Evolutionary conservation across 2,329 filamentous ascomycete species (phyloP), one percentile per base, ranked within the genome.

Genomic region (Colletotrichum sp.): DNA sequence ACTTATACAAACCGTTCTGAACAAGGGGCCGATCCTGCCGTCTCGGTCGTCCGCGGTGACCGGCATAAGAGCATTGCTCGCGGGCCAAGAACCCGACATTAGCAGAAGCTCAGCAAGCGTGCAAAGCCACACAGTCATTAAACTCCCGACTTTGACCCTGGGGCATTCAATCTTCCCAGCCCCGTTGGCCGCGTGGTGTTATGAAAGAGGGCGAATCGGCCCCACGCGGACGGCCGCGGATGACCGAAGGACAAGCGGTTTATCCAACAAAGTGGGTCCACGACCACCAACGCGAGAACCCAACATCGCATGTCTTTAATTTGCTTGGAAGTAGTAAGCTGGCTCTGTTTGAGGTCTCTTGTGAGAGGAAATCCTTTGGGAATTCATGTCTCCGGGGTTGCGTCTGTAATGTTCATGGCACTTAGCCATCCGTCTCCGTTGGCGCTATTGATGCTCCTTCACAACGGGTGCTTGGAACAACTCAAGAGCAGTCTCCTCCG

Each of bases 191-290:
- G 28, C 56, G 8, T 61, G 58, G 28, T 34, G 28, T 13, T 15
- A n/a, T 32, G 10, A 25, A 22, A 22, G 28, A n/a, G 32, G n/a
- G 6, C 18, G 25, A 16, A 10, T n/a, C n/a, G 15, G 43, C 43
- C 22, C 43, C 58, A 18, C 34, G n/a, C 39, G 68, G 72, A 39
- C 67, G 25, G 61, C 72, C 72, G 72, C 72, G 72, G 72, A 52
- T 5, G 36, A 28, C 72, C 72, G 72, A 74, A 30, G 16, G 27
- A 61, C 16, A 60, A 28, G 27, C 27, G 16, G 56, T 30, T 30
- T 8, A n/a, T 16, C 22, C 25, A 58, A 30, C 5, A n/a, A 10
- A 10, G 61, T 65, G 61, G 18, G 13, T 48, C 43, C n/a, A 22
- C n/a, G 34, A 39, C 36, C 36, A 36, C n/a, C 36, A 66, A 13